These are phyloP conservation scores for Neurospora cerealis DNA, from an alignment of 495 filamentous ascomycete genomes.

Conservation along the genomic window DNA sequence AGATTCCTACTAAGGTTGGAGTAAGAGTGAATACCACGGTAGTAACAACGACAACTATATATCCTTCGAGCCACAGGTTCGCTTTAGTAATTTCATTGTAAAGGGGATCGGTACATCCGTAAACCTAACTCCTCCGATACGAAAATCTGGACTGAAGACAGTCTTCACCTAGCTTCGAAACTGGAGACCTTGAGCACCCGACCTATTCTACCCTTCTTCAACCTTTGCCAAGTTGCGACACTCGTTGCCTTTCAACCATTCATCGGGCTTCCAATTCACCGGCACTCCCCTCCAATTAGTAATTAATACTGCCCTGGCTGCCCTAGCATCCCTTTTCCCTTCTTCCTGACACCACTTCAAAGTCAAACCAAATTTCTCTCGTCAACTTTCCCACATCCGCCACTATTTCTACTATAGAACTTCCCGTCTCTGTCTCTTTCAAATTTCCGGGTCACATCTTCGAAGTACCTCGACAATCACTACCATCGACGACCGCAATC, in stretches of 20 bases:
- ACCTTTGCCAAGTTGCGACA: neutral
- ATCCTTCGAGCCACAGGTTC: neutral
- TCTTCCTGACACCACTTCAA: neutral
- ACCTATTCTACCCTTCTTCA: neutral
- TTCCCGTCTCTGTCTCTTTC: no score
- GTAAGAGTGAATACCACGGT: neutral
- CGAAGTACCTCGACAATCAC: no score
- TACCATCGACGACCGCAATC: neutral
- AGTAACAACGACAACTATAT: neutral
- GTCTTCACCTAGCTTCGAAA: neutral
- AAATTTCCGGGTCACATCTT: no score
- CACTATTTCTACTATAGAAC: no score
- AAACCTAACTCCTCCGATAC: neutral
- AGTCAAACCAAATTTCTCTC: neutral
- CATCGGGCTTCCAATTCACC: neutral
- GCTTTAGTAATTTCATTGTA: neutral
- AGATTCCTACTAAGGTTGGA: neutral
- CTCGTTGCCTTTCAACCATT: neutral
- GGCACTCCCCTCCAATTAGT: neutral
- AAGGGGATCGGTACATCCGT: neutral
- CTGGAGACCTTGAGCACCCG: neutral
- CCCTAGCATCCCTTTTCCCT: neutral
- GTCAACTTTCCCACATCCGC: neutral
- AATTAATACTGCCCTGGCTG: neutral
- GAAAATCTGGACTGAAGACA: neutral